Percentiles rank a stretch among this genome's conserved stretches.
phyloP scores from a whole-genome alignment of 306 rosid genomes.

The Begonia masoniana region DNA sequence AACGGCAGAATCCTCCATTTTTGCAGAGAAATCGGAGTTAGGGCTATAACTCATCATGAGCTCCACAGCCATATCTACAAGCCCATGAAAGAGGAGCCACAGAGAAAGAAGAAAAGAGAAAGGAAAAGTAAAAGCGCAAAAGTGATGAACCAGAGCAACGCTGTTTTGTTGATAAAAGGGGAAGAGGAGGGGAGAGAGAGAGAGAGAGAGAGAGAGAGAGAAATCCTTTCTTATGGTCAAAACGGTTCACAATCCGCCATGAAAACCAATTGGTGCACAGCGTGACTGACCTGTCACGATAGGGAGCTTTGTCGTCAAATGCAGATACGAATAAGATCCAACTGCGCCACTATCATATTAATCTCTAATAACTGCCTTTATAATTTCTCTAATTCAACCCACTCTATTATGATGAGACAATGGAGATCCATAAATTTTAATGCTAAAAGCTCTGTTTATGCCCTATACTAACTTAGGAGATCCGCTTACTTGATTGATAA shows the following conservation, averaged over 20 bases:
- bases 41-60: constrained; percentile 22
- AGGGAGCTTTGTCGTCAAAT: constrained; percentile 29
- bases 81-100: constrained; percentile 3
- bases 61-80: constrained; percentile 60
- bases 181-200: neutral
- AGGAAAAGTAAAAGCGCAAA: constrained; percentile 4
- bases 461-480: too few species aligned
- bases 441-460: too few species aligned
- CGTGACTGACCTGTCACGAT: constrained; percentile 47
- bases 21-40: constrained; percentile 16
- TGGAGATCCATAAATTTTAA: too few species aligned
- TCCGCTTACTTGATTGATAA: too few species aligned
- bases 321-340: constrained; percentile 15
- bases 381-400: neutral
- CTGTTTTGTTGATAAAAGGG: constrained; percentile 21
- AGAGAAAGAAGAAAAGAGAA: neutral
- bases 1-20: constrained; percentile 43
- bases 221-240: constrained; percentile 34
- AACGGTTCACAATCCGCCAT: constrained; percentile 14
- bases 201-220: neutral
- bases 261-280: constrained; percentile 19
- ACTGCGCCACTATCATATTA: neutral
- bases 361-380: too few species aligned
- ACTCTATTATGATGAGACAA: too few species aligned
- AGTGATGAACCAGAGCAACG: constrained; percentile 1